A percentile compares a stretch with the other conserved stretches of the same genome.
phyloP scores from a whole-genome alignment of 2,329 filamentous ascomycete genomes.

The Byssothecium circinans region DNA sequence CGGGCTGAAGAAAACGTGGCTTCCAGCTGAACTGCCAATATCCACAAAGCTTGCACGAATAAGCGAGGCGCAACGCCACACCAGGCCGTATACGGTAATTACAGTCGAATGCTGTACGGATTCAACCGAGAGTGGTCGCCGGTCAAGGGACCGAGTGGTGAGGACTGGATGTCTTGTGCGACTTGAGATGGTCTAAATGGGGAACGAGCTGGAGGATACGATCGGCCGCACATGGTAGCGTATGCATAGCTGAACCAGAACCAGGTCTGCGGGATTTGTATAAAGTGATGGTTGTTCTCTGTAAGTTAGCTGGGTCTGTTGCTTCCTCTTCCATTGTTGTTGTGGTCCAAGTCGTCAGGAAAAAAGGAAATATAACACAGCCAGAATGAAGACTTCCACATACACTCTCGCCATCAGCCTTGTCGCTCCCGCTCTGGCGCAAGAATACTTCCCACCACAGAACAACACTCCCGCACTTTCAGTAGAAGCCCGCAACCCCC shows the following conservation, averaged over 20 bases:
- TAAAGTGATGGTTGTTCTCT: not conserved
- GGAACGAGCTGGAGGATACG: not conserved
- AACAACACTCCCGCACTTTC: constrained; percentile 2
- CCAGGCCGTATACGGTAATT: not conserved
- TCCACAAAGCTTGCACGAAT: not conserved
- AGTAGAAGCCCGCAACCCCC: not conserved
- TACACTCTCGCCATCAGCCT: not conserved
- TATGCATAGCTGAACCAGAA: not conserved
- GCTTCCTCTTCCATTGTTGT: not conserved
- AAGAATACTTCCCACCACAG: not conserved
- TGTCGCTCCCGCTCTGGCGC: not conserved
- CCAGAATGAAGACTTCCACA: not conserved
- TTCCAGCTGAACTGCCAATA: not conserved
- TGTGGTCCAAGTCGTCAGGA: not conserved
- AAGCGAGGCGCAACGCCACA: not conserved
- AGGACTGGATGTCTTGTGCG: too few relatives aligned
- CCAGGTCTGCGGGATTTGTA: not conserved
- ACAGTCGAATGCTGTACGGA: not conserved
- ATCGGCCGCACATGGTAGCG: not conserved
- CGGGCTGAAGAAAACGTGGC: not conserved
- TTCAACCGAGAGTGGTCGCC: not conserved
- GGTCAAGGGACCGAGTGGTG: not conserved
- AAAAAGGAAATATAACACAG: not conserved
- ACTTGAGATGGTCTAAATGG: too few relatives aligned
- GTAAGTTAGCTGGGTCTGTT: too few relatives aligned